These are phyloP conservation scores for Lasiodiplodia gonubiensis DNA, from an alignment of 2,329 filamentous ascomycete species.

Conservation along the genomic window DNA sequence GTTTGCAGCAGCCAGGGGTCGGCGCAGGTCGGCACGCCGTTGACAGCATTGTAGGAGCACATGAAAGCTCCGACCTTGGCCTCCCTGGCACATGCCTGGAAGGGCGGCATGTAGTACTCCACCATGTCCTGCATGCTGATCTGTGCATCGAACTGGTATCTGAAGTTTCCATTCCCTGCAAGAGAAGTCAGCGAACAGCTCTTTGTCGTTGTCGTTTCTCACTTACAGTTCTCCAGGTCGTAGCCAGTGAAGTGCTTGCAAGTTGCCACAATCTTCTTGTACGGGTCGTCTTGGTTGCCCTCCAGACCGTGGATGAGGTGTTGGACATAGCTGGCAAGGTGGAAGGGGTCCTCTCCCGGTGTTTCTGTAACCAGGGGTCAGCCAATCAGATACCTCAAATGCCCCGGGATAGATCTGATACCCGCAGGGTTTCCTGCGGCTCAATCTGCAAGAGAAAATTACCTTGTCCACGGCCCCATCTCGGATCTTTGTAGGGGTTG, in stretches of 20 bases:
- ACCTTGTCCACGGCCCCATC: constrained; percentile 64
- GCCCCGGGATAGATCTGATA: background rate
- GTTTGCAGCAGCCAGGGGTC: constrained; percentile 67
- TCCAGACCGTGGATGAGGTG: constrained; percentile 61
- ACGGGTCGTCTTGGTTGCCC: constrained; percentile 40
- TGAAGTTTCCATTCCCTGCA: constrained; percentile 36
- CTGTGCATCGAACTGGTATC: constrained; percentile 61
- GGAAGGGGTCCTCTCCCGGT: constrained; percentile 62
- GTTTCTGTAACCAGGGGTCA: constrained; percentile 49
- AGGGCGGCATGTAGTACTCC: constrained; percentile 72
- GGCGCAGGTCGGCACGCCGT: constrained; percentile 69
- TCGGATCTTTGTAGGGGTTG: constrained; percentile 67
- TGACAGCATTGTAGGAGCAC: constrained; percentile 67
- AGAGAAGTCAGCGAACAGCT: constrained; percentile 5
- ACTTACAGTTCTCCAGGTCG: constrained; percentile 33
- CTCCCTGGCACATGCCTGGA: constrained; percentile 58
- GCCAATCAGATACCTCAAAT: background rate
- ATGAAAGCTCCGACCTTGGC: constrained; percentile 55
- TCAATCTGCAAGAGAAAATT: background rate
- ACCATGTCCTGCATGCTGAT: constrained; percentile 67
- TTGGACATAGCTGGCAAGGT: constrained; percentile 58
- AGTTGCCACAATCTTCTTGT: constrained; percentile 51
- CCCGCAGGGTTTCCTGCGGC: background rate
- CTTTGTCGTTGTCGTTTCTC: constrained; percentile 37
- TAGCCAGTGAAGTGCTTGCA: constrained; percentile 53